Base-by-base conservation (phyloP, 78 protist genomes). In the Dictyostelium brefeldianum region DNA sequence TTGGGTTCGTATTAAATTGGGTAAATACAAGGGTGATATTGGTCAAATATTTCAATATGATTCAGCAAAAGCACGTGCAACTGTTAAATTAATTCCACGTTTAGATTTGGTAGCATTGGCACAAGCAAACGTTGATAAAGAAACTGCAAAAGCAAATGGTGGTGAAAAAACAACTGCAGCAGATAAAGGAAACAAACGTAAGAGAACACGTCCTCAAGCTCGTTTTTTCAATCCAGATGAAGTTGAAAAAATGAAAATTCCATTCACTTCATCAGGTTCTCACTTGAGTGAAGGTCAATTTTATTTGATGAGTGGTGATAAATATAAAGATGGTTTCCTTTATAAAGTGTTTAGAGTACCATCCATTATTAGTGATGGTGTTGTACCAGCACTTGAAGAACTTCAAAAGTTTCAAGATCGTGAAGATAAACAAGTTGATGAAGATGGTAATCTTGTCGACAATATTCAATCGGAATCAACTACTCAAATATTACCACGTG, bases 271-370 rank as follows among this genome's bases (percentile, higher is more conserved):
- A 18, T 29, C 41, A 27, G 43, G 43, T 36, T 25, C 75, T 0
- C 22, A 31, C 1, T 22, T 48, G 17, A 20, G 12, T 47, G 57
- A 78, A 25, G 74, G 59, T 29, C n/a, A 25, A 25, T 81, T 54
- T n/a, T 81, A 73, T 56, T 22, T 91, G 9, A 8, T 82, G 50
- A 69, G 43, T 11, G 54, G 54, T 22, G 91, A 91, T 48, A 91
- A 91, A 47, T 91, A 81, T 69, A 31, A 73, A 27, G 79, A 91
- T 74, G 95, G 95, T 31, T 91, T 83, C 90, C 81, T 91, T 29
- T 48, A 62, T 25, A 91, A 91, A 12, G 57, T 25, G 3, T 71
- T 91, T 46, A 69, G 91, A 67, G 17, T 81, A 7, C 27, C 56
- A 6, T 53, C 78, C 9, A 27, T 91, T 1, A 41, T 78, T 20